Conservation (phyloP, 192 early-diverging fungal genomes). For the Gaertneriomyces semiglobifer region DNA sequence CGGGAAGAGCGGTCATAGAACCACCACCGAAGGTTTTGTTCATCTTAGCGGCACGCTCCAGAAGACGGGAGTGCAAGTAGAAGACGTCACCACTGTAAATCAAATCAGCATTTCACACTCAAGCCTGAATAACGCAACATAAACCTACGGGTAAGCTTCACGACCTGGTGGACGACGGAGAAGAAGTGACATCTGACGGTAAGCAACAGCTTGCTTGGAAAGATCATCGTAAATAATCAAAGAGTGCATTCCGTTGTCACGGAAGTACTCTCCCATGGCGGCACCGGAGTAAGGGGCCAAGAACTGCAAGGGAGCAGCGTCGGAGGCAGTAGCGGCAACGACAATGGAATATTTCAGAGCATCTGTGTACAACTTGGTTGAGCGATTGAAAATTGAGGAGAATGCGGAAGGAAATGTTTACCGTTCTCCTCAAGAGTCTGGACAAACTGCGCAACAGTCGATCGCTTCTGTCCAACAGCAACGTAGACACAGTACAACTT, state of each 20-base stretch:
- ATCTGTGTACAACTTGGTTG: slow-evolving; percentile 46
- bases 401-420: slow-evolving; percentile 17
- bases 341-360: slow-evolving; percentile 98
- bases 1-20: slow-evolving; percentile 97
- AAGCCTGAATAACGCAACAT: not conserved
- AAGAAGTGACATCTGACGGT: slow-evolving; percentile 99
- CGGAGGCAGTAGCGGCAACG: slow-evolving; percentile 98
- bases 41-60: slow-evolving; percentile 99
- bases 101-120: slow-evolving; percentile 9
- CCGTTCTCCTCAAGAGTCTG: slow-evolving; percentile 94
- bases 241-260: slow-evolving; percentile 97
- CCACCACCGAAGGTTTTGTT: slow-evolving; percentile 92
- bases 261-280: slow-evolving; percentile 98
- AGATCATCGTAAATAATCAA: slow-evolving; percentile 99
- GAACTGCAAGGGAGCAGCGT: slow-evolving; percentile 98
- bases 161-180: slow-evolving; percentile 99
- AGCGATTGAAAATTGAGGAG: slow-evolving; percentile 5
- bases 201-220: slow-evolving; percentile 99
- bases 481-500: slow-evolving; percentile 99
- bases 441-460: slow-evolving; percentile 98
- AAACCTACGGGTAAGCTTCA: slow-evolving; percentile 89
- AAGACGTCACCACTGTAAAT: slow-evolving; percentile 88
- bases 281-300: slow-evolving; percentile 97
- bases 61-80: slow-evolving; percentile 98
- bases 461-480: slow-evolving; percentile 98